Evolutionary conservation across 192 early-diverging fungal species (phyloP).

Genomic region (Coemansia sp.): DNA sequence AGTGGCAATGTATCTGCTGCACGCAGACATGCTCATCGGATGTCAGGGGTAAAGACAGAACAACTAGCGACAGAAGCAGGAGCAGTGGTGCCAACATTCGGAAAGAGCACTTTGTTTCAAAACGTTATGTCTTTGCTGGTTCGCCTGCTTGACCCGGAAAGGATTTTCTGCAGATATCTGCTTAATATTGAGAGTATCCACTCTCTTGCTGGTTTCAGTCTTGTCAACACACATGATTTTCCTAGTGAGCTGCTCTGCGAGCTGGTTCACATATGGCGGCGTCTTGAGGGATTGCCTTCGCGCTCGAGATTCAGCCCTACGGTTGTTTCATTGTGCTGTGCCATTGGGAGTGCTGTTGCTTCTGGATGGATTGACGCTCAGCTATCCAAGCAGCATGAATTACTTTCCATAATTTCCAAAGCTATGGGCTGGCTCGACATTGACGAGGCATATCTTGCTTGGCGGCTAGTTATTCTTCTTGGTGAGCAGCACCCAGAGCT

Average conservation of each 20-base stretch:
- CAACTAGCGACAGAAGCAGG: neutral
- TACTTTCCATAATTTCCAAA: conserved; percentile 6
- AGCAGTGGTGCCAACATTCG: neutral
- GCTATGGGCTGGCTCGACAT: conserved; percentile 24
- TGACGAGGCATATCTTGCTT: conserved; percentile 39
- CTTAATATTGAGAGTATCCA: neutral
- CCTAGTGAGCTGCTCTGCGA: conserved; percentile 13
- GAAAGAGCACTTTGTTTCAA: conserved; percentile 12
- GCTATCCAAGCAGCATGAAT: conserved; percentile 3
- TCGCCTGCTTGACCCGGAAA: conserved; percentile 27
- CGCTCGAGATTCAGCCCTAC: conserved; percentile 24
- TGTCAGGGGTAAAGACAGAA: neutral
- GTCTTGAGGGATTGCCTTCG: conserved; percentile 13
- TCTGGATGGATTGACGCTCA: conserved; percentile 20
- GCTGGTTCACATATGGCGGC: conserved; percentile 19
- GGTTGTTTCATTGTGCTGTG: conserved; percentile 14
- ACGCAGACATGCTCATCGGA: neutral
- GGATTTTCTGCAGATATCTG: conserved; percentile 16
- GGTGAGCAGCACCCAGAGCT: conserved; percentile 8
- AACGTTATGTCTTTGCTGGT: conserved; percentile 14
- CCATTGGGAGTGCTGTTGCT: conserved; percentile 18
- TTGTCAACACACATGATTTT: conserved; percentile 16
- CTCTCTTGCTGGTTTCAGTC: conserved; percentile 8
- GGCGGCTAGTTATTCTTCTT: conserved; percentile 23
- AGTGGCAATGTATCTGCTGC: neutral